Conservation (phyloP, 1,284 basidiomycete species). For the Fistulinella cinereoalba region DNA sequence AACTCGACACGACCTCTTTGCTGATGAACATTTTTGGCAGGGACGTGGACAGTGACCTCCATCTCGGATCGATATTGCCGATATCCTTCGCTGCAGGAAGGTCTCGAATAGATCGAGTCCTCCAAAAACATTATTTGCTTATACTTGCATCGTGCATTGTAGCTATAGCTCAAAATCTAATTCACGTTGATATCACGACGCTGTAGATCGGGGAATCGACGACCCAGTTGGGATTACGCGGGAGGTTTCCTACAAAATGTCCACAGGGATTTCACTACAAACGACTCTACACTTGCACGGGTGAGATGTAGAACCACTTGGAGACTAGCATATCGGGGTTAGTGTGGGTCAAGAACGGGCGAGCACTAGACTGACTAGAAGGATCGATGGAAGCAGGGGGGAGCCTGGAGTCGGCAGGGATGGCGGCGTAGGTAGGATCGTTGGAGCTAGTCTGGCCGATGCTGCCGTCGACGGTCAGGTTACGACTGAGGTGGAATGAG, state of each 20-base stretch:
- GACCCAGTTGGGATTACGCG: conserved; percentile 3
- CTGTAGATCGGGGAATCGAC: not conserved
- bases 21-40: conserved; percentile 41
- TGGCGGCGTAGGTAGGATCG: conserved; percentile 61
- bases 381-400: conserved; percentile 86
- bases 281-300: conserved; percentile 62
- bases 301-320: conserved; percentile 89
- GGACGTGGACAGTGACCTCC: conserved; percentile 91
- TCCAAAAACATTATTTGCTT: conserved; percentile 6
- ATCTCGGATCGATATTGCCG: conserved; percentile 83
- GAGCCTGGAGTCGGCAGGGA: conserved; percentile 81
- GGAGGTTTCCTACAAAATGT: not conserved
- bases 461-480: conserved; percentile 70
- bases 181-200: conserved; percentile 1
- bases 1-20: not conserved
- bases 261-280: not conserved
- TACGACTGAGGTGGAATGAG: conserved; percentile 46
- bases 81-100: conserved; percentile 57
- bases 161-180: conserved; percentile 21
- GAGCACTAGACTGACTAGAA: conserved; percentile 58
- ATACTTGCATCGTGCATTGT: conserved; percentile 32
- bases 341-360: conserved; percentile 11
- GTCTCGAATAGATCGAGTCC: conserved; percentile 32
- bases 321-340: conserved; percentile 57
- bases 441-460: conserved; percentile 63